Conservation (phyloP, 202 grass and related monocot species). For the Elaeis oleifera region DNA sequence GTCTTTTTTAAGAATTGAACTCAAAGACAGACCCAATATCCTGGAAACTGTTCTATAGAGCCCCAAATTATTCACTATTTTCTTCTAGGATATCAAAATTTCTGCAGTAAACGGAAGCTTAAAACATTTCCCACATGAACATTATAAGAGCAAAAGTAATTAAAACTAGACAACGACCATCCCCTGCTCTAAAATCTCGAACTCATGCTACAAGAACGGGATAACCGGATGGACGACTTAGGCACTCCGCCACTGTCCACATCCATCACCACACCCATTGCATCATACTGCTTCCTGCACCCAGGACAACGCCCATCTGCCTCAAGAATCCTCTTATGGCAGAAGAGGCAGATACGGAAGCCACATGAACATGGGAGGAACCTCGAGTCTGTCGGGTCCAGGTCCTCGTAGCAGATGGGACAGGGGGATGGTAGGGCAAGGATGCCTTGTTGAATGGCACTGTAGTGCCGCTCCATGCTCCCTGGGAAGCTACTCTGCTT, state of each 20-base stretch:
- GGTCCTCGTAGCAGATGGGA: slow-evolving; percentile 89
- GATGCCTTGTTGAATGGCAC: slow-evolving; percentile 30
- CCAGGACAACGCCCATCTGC: slow-evolving; percentile 82
- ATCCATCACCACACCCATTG: slow-evolving; percentile 23
- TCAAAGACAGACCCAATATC: slow-evolving; percentile 13
- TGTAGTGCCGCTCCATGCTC: slow-evolving; percentile 34
- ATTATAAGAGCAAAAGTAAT: slow-evolving; percentile 24
- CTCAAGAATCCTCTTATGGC: slow-evolving; percentile 87
- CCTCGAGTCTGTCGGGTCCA: slow-evolving; percentile 71
- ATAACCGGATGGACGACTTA: slow-evolving; percentile 25
- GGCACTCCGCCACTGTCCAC: slow-evolving; percentile 13
- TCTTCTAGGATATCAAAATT: slow-evolving; percentile 42
- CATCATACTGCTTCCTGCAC: slow-evolving; percentile 86
- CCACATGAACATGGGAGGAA: slow-evolving; percentile 84
- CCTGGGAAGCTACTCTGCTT: slow-evolving; percentile 67
- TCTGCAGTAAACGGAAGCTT: slow-evolving; percentile 1
- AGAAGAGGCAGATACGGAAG: slow-evolving; percentile 92
- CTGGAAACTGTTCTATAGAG: slow-evolving; percentile 40
- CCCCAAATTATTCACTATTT: slow-evolving; percentile 58
- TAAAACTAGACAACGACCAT: slow-evolving; percentile 30
- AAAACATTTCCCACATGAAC: slow-evolving; percentile 36
- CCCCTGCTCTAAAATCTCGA: slow-evolving; percentile 59
- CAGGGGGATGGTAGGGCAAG: slow-evolving; percentile 52
- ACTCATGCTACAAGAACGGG: slow-evolving; percentile 81
- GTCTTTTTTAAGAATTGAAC: slow-evolving; percentile 21